Evolutionary conservation across 1,284 basidiomycete species (phyloP).

Genomic region (Microstroma glucosiphilum): DNA sequence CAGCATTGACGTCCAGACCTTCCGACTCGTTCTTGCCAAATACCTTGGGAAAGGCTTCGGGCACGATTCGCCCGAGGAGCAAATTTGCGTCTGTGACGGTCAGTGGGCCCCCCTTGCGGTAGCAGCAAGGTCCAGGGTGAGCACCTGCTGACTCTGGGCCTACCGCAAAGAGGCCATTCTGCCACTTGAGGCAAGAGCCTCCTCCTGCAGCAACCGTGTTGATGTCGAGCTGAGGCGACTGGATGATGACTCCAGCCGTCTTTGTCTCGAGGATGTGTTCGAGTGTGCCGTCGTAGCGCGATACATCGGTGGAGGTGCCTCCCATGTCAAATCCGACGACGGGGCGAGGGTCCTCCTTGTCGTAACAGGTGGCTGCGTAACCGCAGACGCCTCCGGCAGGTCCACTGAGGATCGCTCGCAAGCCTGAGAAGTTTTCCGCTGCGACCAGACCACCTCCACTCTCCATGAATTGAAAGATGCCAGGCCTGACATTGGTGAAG

Average conservation of each 20-base stretch:
- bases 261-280: constrained; percentile 1
- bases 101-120: constrained; percentile 72
- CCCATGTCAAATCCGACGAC: not conserved
- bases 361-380: not conserved
- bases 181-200: constrained; percentile 72
- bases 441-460: not conserved
- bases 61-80: constrained; percentile 72
- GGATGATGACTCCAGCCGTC: not conserved
- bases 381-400: not conserved
- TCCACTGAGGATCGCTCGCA: not conserved
- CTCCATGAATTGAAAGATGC: not conserved
- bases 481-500: not conserved
- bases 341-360: not conserved
- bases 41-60: constrained; percentile 60
- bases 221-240: constrained; percentile 2
- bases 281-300: not conserved
- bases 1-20: no score
- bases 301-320: constrained; percentile 1
- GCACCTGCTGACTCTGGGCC: constrained; percentile 76
- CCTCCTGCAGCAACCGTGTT: constrained; percentile 69
- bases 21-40: no score
- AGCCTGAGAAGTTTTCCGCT: not conserved
- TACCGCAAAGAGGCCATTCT: constrained; percentile 73
- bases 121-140: constrained; percentile 72
- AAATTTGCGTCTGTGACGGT: constrained; percentile 83